phyloP scores from a whole-genome alignment of 768 basidiomycete genomes.

The Phylloporus arenicola region DNA sequence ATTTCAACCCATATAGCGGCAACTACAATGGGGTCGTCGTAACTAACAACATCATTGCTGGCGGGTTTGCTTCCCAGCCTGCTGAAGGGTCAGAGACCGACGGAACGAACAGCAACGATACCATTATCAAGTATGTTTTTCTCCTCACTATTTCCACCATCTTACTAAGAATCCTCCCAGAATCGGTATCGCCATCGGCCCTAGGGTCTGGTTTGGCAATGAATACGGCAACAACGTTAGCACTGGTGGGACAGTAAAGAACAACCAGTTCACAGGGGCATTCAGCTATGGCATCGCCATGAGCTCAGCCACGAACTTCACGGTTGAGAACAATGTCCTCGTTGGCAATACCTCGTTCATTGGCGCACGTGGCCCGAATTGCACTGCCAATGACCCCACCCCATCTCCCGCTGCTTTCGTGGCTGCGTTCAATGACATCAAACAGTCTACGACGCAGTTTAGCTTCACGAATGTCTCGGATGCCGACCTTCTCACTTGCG shows the following conservation, averaged over 20 bases:
- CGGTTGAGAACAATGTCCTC: slow-evolving; percentile 55
- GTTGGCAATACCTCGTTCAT: slow-evolving; percentile 72
- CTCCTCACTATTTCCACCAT: neutral
- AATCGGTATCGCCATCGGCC: slow-evolving; percentile 77
- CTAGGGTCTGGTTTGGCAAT: slow-evolving; percentile 69
- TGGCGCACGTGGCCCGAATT: slow-evolving; percentile 62
- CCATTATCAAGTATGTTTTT: slow-evolving; percentile 61
- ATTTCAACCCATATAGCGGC: slow-evolving; percentile 62
- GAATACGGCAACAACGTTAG: slow-evolving; percentile 50
- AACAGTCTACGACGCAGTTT: slow-evolving; percentile 41
- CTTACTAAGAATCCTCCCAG: slow-evolving; percentile 33
- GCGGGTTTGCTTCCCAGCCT: slow-evolving; percentile 57
- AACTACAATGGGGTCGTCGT: slow-evolving; percentile 62
- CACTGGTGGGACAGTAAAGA: slow-evolving; percentile 46
- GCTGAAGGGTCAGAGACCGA: slow-evolving; percentile 36
- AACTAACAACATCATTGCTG: slow-evolving; percentile 58
- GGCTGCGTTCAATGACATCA: slow-evolving; percentile 40
- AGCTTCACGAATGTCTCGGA: slow-evolving; percentile 49
- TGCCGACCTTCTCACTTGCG: slow-evolving; percentile 58
- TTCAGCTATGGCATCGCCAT: slow-evolving; percentile 73
- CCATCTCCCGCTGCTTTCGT: slow-evolving; percentile 60
- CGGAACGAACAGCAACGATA: slow-evolving; percentile 54
- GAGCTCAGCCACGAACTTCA: slow-evolving; percentile 60
- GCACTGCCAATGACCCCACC: slow-evolving; percentile 42
- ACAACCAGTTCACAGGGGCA: slow-evolving; percentile 59